Evolutionary conservation across 805 yeast species (phyloP).

Genomic region (Candida easanensis): DNA sequence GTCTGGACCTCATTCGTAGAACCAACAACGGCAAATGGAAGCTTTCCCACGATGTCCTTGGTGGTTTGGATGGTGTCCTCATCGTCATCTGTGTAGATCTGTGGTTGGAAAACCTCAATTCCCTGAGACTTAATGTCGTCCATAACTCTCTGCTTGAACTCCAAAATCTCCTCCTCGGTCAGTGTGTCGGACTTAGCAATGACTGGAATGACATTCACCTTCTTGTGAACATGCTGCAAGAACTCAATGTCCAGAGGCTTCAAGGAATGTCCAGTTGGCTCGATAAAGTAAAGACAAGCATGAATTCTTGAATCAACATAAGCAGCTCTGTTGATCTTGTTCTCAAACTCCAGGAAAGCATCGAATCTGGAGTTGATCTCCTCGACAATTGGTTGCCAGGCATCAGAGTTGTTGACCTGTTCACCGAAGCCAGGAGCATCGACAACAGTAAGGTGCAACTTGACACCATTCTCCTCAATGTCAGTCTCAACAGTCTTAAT

Average conservation of each 20-base stretch:
- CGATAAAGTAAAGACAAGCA: constrained; percentile 90
- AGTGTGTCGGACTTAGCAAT: constrained; percentile 94
- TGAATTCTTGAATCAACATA: constrained; percentile 84
- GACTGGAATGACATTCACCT: constrained; percentile 90
- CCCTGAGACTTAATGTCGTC: constrained; percentile 75
- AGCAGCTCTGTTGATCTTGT: constrained; percentile 69
- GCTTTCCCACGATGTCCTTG: constrained; percentile 59
- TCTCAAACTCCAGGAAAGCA: constrained; percentile 84
- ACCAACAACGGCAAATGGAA: constrained; percentile 95
- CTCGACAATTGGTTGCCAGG: constrained; percentile 89
- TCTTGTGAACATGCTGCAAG: constrained; percentile 83
- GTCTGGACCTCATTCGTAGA: constrained; percentile 70
- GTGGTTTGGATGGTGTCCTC: constrained; percentile 73
- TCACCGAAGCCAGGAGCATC: constrained; percentile 97
- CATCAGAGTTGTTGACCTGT: constrained; percentile 69
- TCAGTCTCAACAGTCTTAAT: constrained; percentile 63
- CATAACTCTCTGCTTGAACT: constrained; percentile 73
- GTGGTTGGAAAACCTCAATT: constrained; percentile 76
- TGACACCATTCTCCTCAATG: constrained; percentile 92
- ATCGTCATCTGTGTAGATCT: constrained; percentile 75
- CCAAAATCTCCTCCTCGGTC: constrained; percentile 77
- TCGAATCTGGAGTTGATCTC: constrained; percentile 87
- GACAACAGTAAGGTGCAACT: constrained; percentile 75
- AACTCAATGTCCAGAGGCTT: constrained; percentile 85
- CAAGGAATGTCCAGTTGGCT: constrained; percentile 94